Evolutionary conservation across 2,329 filamentous ascomycete genomes (phyloP), one percentile per base, ranked within the genome.

Genomic region (Blastomyces silverae): DNA sequence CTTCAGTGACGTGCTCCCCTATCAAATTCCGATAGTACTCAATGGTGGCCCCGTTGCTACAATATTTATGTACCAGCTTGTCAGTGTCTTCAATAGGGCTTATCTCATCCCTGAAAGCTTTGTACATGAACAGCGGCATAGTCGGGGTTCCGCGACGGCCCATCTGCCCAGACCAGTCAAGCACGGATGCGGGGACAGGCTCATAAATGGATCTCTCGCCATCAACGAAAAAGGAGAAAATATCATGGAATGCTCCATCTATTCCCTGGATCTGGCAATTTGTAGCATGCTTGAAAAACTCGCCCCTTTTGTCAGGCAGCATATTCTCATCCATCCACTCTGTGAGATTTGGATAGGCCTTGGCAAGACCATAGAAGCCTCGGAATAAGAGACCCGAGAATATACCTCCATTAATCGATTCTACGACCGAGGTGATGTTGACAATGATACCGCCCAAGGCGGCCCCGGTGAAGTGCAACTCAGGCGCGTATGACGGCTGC

Each of bases 61-160:
- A 83, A 64, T 80, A 82, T 17, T 71, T 68, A 0, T 73, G 63
- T 0, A 82, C 75, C 22, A 83, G 68, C 0, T 66, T 72, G 63
- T 84, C 81, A 2, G 79, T 82, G 39, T 80, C 78, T 4, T 68
- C 71, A 2, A 82, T 72, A 3, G 74, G 72, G 8, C 76, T 79
- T 61, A 82, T 72, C 63, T 83, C 77, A 48, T 85, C 82, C 2
- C 69, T 65, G 22, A 79, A 75, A 0, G 81, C 79, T 66, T 84
- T 84, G 71, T 84, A 84, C 2, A 82, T 70, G 66, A 81, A 81
- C 7, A 84, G 62, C 0, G 82, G 82, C 70, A 83, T 80, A 13
- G 73, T 66, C 0, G 82, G 82, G 0, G 76, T 71, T 61, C 79
- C 76, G 28, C 74, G 71, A 17, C 76, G 77, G 74, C 79, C 74